Base-by-base conservation (phyloP, 768 basidiomycete genomes). In the Boletus rex-veris region DNA sequence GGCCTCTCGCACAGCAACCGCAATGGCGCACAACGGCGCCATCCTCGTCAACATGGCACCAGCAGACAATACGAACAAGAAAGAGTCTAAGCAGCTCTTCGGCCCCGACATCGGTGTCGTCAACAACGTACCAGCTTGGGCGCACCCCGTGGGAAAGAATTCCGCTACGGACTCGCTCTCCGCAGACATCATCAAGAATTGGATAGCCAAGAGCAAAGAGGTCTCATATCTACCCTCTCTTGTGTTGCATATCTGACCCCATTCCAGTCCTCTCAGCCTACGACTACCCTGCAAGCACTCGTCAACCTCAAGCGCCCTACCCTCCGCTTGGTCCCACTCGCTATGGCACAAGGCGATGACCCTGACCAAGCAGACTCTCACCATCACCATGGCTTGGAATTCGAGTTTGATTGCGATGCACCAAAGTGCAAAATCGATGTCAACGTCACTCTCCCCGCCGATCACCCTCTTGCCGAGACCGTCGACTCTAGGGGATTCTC, bases 281-380 rank as follows among this genome's bases (percentile, higher is more conserved):
- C 94, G 0, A 98, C 94, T 0, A 96, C 94, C 3, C 77, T 98
- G 0, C 94, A 97, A 73, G 94, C 94, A 0, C 79, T 95, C 33
- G 93, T 97, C 58, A 98, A 97, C 66, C 83, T 97, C 61, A 96
- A 95, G 67, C 83, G 94, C 5, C 94, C 94, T 1, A 85, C 91
- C 1, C 78, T 98, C 33, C 81, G 86, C 12, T 80, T 95, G 4
- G 85, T 84, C 8, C 91, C 86, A 1, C 74, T 89, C 18, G 62
- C 77, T 4, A 61, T 70, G 19, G 64, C 79, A 14, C 63, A 75
- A 3, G 74, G 76, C 35, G 80, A 83, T 26, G 78, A 79, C 15
- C 66, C 74, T 33, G 68, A 77, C 37, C 68, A 78, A 36, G 59
- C 68, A 18, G 76, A 81, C 54, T 75, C 75, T 18, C 78, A 79